Conservation (phyloP, 2,329 filamentous ascomycete species). For the Cordyceps militaris region DNA sequence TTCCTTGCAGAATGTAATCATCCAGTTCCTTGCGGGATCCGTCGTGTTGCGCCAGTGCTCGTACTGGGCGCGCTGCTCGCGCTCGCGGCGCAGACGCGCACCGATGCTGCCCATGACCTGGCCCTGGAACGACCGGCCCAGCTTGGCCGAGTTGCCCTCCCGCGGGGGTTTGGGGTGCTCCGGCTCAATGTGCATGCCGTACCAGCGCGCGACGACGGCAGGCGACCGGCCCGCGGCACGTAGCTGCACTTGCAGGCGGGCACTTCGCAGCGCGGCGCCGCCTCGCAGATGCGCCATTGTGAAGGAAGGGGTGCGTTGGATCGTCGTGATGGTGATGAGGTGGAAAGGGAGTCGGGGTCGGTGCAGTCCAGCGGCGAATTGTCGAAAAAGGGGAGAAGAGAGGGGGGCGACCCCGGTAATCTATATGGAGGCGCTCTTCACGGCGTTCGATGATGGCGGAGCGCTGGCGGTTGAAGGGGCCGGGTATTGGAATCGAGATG, state of each 20-base stretch:
- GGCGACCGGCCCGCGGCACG: constrained; percentile 1
- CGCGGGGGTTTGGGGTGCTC: constrained; percentile 25
- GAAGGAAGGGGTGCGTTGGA: too few relatives aligned
- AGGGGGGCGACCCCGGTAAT: neutral
- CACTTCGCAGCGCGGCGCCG: constrained; percentile 26
- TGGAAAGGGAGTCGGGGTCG: neutral
- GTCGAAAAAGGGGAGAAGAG: neutral
- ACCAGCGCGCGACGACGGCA: constrained; percentile 21
- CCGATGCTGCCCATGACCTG: constrained; percentile 54
- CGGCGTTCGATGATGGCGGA: neutral
- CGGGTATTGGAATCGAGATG: neutral
- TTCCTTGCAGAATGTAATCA: constrained; percentile 47
- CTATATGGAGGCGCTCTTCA: neutral
- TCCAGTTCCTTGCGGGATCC: constrained; percentile 40
- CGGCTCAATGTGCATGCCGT: constrained; percentile 30
- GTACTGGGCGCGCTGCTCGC: constrained; percentile 45
- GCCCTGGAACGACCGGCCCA: constrained; percentile 44
- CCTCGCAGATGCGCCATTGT: constrained; percentile 29
- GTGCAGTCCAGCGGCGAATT: neutral
- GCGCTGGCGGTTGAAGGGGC: neutral
- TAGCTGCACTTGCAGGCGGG: constrained; percentile 12
- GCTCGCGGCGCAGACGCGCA: constrained; percentile 47
- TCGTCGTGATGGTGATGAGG: too few relatives aligned
- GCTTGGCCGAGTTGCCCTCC: constrained; percentile 31
- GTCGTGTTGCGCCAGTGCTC: constrained; percentile 34